Evolutionary conservation across 805 yeast genomes (phyloP).

Genomic region (Myxozyma melibiosi): DNA sequence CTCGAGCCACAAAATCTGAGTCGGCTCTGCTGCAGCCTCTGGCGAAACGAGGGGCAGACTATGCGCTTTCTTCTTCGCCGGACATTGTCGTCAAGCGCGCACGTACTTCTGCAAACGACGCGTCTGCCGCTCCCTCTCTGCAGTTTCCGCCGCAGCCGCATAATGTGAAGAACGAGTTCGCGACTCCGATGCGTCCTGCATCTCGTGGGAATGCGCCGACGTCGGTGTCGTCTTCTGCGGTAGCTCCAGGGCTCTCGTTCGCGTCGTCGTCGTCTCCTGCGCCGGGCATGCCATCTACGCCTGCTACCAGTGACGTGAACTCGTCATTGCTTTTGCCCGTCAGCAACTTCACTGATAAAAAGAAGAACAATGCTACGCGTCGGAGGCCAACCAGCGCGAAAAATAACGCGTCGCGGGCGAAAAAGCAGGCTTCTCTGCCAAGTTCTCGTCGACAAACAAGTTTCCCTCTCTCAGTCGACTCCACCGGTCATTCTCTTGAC

Average conservation of each 20-base stretch:
- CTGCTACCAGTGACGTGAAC: conserved; percentile 10
- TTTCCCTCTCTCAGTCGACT: conserved; percentile 14
- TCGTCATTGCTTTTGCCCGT: conserved; percentile 1
- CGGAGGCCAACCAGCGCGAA: not conserved
- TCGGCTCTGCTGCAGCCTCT: not conserved
- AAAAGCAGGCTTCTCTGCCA: not conserved
- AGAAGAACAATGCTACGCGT: conserved; percentile 8
- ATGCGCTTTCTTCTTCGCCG: conserved; percentile 24
- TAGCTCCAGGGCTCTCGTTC: conserved; percentile 27
- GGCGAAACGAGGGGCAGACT: not conserved
- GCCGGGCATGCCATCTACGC: conserved; percentile 26
- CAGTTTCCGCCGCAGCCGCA: not conserved
- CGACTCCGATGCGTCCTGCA: conserved; percentile 32
- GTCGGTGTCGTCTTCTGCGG: conserved; percentile 11
- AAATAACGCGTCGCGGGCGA: not conserved
- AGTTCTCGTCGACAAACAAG: not conserved
- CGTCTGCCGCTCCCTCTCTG: not conserved
- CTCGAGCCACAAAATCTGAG: conserved; percentile 10
- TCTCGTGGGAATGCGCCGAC: conserved; percentile 5
- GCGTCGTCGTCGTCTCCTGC: conserved; percentile 30
- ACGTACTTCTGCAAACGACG: conserved; percentile 8
- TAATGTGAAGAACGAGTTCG: conserved; percentile 7
- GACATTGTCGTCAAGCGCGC: conserved; percentile 24
- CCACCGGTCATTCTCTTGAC: conserved; percentile 8
- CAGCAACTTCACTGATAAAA: not conserved